These are phyloP conservation scores for Xylariales sp. DNA, from an alignment of 2,329 filamentous ascomycete genomes.

Conservation along the genomic window DNA sequence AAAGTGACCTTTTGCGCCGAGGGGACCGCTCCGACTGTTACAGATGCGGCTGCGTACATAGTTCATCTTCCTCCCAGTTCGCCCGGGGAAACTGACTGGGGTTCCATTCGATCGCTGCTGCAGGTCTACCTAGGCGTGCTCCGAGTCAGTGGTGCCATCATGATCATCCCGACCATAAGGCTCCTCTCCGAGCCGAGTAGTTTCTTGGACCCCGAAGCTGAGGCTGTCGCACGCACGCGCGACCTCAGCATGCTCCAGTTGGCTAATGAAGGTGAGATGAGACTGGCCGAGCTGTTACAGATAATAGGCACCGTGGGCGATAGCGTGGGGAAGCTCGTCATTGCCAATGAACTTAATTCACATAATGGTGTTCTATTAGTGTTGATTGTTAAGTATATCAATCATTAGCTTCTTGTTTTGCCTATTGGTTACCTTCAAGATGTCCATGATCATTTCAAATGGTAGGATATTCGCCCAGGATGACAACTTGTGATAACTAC, in stretches of 20 bases:
- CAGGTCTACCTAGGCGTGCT: constrained; percentile 27
- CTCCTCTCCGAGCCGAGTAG: constrained; percentile 20
- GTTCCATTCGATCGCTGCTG: constrained; percentile 22
- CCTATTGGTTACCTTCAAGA: too few relatives aligned
- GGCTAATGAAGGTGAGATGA: constrained; percentile 22
- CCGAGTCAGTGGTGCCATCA: constrained; percentile 17
- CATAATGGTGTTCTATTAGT: too few relatives aligned
- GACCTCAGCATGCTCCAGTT: constrained; percentile 28
- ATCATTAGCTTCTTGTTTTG: too few relatives aligned
- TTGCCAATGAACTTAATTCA: too few relatives aligned
- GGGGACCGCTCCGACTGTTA: not conserved
- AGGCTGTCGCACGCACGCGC: constrained; percentile 19
- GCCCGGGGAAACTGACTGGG: not conserved
- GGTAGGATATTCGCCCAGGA: too few relatives aligned
- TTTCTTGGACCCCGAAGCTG: constrained; percentile 15
- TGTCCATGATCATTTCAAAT: too few relatives aligned
- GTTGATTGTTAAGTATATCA: too few relatives aligned
- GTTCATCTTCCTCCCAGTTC: not conserved
- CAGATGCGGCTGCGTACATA: constrained; percentile 3
- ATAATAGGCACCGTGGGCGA: too few relatives aligned
- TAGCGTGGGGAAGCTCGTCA: too few relatives aligned
- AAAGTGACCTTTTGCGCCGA: not conserved
- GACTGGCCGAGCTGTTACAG: constrained; percentile 23
- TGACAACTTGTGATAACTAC: too few relatives aligned
- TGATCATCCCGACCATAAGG: constrained; percentile 23